Percentiles rank a stretch among this genome's conserved stretches.
Conservation (phyloP, 2,329 filamentous ascomycete genomes). For the Aurifilum marmelostoma region DNA sequence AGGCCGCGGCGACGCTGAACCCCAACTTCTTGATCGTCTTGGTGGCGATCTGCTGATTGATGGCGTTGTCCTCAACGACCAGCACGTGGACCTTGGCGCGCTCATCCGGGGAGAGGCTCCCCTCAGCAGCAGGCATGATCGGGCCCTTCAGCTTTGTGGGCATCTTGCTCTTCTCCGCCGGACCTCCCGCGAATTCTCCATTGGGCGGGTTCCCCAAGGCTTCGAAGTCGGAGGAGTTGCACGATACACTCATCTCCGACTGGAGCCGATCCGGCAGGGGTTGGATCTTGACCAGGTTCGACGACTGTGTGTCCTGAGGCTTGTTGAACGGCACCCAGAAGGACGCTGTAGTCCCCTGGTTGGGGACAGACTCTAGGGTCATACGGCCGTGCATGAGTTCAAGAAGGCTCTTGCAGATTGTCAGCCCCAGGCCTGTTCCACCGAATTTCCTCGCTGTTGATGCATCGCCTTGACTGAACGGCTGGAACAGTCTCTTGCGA, state of each 20-base stretch:
- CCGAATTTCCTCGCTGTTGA: slow-evolving; percentile 80
- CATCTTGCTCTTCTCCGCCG: slow-evolving; percentile 34
- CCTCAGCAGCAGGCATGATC: slow-evolving; percentile 37
- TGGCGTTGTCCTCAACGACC: slow-evolving; percentile 76
- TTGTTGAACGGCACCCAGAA: slow-evolving; percentile 81
- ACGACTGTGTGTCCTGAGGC: slow-evolving; percentile 53
- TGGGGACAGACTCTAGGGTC: slow-evolving; percentile 66
- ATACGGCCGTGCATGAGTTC: slow-evolving; percentile 82
- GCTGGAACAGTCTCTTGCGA: slow-evolving; percentile 72
- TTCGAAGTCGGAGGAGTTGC: slow-evolving; percentile 68
- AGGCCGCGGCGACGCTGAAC: slow-evolving; percentile 71
- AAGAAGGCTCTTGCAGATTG: slow-evolving; percentile 79
- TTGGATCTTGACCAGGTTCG: slow-evolving; percentile 63
- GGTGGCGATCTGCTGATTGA: slow-evolving; percentile 53
- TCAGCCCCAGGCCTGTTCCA: slow-evolving; percentile 76
- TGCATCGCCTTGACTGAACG: slow-evolving; percentile 81
- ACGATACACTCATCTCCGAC: slow-evolving; percentile 65
- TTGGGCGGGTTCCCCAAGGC: slow-evolving; percentile 47
- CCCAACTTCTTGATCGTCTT: slow-evolving; percentile 75
- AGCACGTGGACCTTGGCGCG: slow-evolving; percentile 69
- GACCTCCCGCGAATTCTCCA: slow-evolving; percentile 29
- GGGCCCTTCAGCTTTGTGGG: slow-evolving; percentile 41
- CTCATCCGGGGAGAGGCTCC: slow-evolving; percentile 58
- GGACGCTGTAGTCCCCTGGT: slow-evolving; percentile 71
- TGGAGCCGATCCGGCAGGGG: slow-evolving; percentile 69